phyloP scores from a whole-genome alignment of 2,329 filamentous ascomycete genomes.

The Colletotrichum cuscutae region DNA sequence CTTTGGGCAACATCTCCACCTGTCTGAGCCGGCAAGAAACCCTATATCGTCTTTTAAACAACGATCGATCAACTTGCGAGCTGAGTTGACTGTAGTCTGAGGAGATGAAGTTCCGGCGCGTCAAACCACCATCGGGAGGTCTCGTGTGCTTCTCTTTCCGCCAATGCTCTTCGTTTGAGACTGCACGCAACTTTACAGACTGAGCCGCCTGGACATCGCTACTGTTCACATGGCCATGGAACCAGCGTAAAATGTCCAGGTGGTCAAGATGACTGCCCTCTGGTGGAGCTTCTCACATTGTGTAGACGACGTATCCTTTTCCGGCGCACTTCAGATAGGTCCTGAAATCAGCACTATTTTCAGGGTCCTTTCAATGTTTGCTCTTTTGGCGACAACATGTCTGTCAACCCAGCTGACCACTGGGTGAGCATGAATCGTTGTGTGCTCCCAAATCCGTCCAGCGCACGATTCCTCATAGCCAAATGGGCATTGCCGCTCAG shows the following conservation, averaged over 20 bases:
- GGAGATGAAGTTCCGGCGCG: conserved; percentile 30
- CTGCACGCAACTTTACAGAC: not conserved
- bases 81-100: not conserved
- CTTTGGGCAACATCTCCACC: conserved; percentile 18
- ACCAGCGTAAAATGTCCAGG: not conserved
- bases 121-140: not conserved
- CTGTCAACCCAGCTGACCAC: not conserved
- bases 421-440: not conserved
- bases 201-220: not conserved
- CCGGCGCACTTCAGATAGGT: not conserved
- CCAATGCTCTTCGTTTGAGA: not conserved
- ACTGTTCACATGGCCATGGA: not conserved
- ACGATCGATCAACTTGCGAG: not conserved
- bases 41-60: conserved; percentile 3
- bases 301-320: not conserved
- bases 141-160: not conserved
- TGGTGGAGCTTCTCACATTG: not conserved
- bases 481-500: not conserved
- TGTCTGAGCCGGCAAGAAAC: conserved; percentile 20
- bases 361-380: conserved; percentile 16
- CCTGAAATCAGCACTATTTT: not conserved
- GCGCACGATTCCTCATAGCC: not conserved
- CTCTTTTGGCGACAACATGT: not conserved
- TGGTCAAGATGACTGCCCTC: not conserved
- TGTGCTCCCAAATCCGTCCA: not conserved